Evolutionary conservation across 1,284 basidiomycete genomes (phyloP).

Genomic region (Fomitopsis pinicola): DNA sequence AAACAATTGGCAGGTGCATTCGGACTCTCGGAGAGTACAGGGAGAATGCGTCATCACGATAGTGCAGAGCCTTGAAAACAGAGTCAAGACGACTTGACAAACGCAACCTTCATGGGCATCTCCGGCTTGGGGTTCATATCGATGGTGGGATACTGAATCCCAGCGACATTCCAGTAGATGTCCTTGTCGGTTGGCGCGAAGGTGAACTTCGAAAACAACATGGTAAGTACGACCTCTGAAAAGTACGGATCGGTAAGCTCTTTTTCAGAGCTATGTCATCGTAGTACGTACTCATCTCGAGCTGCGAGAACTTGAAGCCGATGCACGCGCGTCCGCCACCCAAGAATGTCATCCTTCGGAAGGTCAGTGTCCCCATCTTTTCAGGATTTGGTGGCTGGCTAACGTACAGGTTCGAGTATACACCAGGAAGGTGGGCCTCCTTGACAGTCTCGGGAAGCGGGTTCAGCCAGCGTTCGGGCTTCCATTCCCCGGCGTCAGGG

Average conservation of each 20-base stretch:
- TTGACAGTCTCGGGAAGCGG: constrained; percentile 14
- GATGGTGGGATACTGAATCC: constrained; percentile 17
- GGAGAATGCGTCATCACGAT: too few relatives aligned
- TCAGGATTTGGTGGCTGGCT: too few relatives aligned
- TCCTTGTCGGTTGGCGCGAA: constrained; percentile 12
- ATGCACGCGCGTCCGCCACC: constrained; percentile 21
- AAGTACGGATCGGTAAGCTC: not conserved
- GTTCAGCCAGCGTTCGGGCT: constrained; percentile 12
- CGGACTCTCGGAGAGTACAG: too few relatives aligned
- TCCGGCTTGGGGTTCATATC: constrained; percentile 7
- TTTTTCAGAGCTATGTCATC: not conserved
- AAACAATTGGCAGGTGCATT: too few relatives aligned
- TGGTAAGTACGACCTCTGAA: constrained; percentile 12
- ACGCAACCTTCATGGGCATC: constrained; percentile 12
- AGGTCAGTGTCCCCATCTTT: not conserved
- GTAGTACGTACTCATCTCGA: constrained; percentile 14
- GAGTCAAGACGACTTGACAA: not conserved
- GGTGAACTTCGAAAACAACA: constrained; percentile 11
- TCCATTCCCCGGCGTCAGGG: constrained; percentile 8
- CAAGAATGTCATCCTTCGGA: constrained; percentile 18
- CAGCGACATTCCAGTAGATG: constrained; percentile 19
- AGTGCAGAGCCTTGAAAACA: too few relatives aligned
- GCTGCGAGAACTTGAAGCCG: constrained; percentile 15
- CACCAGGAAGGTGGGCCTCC: constrained; percentile 14
- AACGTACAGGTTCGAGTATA: constrained; percentile 16